phyloP scores from a whole-genome alignment of 352 stramenopile genomes.

The Phytophthora pinifolia region DNA sequence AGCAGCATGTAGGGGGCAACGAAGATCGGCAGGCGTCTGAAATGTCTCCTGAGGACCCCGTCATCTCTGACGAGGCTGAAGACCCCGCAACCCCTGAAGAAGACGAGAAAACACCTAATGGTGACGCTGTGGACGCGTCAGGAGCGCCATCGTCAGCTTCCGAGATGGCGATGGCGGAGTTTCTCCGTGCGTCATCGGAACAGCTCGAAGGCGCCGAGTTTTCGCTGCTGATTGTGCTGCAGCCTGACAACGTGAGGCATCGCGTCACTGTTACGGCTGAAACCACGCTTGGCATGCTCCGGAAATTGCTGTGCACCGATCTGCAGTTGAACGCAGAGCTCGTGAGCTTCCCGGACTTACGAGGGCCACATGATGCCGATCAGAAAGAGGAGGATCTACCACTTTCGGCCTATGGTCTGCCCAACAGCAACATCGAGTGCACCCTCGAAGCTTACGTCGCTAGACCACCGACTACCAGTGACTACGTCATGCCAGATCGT shows the following conservation, averaged over 20 bases:
- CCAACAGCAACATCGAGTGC: conserved; percentile 33
- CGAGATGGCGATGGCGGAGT: conserved; percentile 33
- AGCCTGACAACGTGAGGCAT: conserved; percentile 78
- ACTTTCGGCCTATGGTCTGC: conserved; percentile 40
- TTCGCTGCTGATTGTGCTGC: conserved; percentile 63
- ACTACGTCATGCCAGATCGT: conserved; percentile 85
- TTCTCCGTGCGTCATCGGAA: conserved; percentile 27
- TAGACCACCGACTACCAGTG: conserved; percentile 35
- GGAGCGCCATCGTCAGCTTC: conserved; percentile 14
- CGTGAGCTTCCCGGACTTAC: conserved; percentile 65
- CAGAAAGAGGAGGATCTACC: conserved; percentile 37
- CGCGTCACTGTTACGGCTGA: conserved; percentile 53
- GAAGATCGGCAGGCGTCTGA: conserved; percentile 6
- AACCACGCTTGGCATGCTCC: conserved; percentile 53
- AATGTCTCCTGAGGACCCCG: conserved; percentile 8
- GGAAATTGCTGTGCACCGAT: conserved; percentile 55
- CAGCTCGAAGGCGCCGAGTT: conserved; percentile 39
- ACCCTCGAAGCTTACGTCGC: conserved; percentile 55
- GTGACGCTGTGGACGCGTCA: background rate
- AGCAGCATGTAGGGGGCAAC: conserved; percentile 9
- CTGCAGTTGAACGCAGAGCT: conserved; percentile 56
- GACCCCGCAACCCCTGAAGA: conserved; percentile 23
- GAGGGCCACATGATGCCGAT: conserved; percentile 26
- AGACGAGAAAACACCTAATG: conserved; percentile 4
- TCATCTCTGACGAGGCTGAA: conserved; percentile 3